Base-by-base conservation (phyloP, 768 basidiomycete genomes). In the Mycena kentingensis region DNA sequence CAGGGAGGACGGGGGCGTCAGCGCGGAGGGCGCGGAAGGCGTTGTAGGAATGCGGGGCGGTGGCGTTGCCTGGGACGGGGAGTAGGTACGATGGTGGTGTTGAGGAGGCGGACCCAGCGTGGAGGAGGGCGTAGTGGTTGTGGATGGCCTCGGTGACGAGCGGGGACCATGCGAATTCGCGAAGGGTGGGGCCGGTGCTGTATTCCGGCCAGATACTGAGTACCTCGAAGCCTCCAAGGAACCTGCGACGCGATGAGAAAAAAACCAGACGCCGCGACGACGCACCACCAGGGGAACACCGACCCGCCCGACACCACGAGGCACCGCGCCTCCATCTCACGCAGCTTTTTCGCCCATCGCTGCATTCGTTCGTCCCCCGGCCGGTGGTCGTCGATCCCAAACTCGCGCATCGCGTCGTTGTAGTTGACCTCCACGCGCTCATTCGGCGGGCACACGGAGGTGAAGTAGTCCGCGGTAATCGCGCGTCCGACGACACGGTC, bases 1-100 rank as follows among this genome's bases (percentile, higher is more conserved):
- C 74, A 5, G 66, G 46, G 28, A 77, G 64, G 6, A 63, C 58
- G 22, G 29, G 37, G 15, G 10, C 36, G 37, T 43, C 32, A 0
- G 49, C 2, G 19, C 4, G 49, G 18, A 21, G 24, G 7, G 54
- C 36, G 8, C 1, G 22, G 54, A 55, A 55, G 2, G 41, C 28
- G 3, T 16, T 8, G 46, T 48, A 25, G 6, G 13, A n/a, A 34
- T 10, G 32, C 11, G 32, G 32, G 11, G 32, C n/a, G n/a, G 32
- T 10, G n/a, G 32, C n/a, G n/a, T n/a, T n/a, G 32, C n/a, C n/a
- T n/a, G n/a, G n/a, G 32, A n/a, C n/a, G 11, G 32, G 32, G 10
- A 10, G 32, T 10, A 34, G 11, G 47, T 48, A 38, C 1, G 53
- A 46, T 16, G 22, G 21, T 10, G 11, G 18, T 5, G 11, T 28